These are phyloP conservation scores for Cystofilobasidium capitatum DNA, from an alignment of 768 basidiomycete species.

Conservation along the genomic window DNA sequence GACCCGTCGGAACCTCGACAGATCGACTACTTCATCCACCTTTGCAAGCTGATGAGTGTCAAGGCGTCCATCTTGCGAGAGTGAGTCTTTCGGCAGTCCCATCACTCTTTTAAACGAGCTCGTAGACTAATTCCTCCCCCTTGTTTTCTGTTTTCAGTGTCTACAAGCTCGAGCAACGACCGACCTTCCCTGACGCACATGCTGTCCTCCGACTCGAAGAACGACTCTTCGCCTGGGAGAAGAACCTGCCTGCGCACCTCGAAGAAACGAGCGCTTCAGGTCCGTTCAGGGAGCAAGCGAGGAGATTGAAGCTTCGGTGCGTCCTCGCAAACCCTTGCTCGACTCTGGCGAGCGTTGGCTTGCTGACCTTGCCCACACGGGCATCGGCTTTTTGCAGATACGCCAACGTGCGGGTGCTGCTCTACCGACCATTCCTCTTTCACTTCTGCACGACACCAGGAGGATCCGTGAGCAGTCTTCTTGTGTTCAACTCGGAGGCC, in stretches of 20 bases:
- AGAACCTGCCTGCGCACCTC: neutral
- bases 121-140: neutral
- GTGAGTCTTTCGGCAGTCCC: neutral
- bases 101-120: neutral
- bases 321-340: neutral
- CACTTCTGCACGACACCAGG: slow-evolving; percentile 14
- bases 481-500: neutral
- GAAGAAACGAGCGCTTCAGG: neutral
- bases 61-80: neutral
- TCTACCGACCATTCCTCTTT: slow-evolving; percentile 12
- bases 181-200: neutral
- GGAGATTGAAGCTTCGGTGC: neutral
- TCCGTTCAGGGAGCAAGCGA: neutral
- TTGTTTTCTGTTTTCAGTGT: neutral
- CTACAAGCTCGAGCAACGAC: neutral
- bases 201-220: neutral
- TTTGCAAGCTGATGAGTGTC: neutral
- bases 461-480: neutral
- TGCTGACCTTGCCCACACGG: neutral
- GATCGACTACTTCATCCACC: neutral
- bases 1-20: neutral
- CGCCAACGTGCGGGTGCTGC: slow-evolving; percentile 7
- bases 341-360: neutral
- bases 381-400: neutral
- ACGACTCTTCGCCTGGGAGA: neutral